Evolutionary conservation across 2,329 filamentous ascomycete genomes (phyloP), one percentile per base, ranked within the genome.

Genomic region (Colletotrichum tropicale): DNA sequence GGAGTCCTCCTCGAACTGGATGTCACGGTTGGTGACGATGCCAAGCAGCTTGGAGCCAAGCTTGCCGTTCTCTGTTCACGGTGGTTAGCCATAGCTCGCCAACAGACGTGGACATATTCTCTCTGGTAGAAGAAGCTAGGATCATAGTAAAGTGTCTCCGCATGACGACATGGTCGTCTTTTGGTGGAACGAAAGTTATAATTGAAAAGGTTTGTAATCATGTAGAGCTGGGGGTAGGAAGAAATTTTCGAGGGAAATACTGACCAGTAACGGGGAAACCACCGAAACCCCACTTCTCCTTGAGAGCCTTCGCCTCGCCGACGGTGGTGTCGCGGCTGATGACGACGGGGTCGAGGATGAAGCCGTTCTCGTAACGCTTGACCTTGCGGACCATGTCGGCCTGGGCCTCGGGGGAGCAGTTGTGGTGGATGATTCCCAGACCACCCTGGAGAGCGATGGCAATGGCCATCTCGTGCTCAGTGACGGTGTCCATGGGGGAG

Each of bases 141-240:
- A 74, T 87, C 84, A 83, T 84, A 81, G 79, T 82, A 83, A 70
- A 58, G 34, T 71, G 55, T 77, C 87, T 98, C 96, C 95, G 91
- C 96, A 98, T 89, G 91, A 95, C 94, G 91, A 91, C 93, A 88
- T 77, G 71, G 68, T 77, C 90, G 93, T 94, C 94, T 92, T 93
- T 98, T 95, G 95, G 97, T 96, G 96, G 97, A 99, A 99, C 97
- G 97, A 99, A 99, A 99, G 97, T 98, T 98, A 98, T 94, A 92
- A 88, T 88, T 87, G 89, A 91, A 90, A 89, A 87, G 90, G 89
- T 92, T 90, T 91, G 90, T 95, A 97, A 98, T 98, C 95, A 96
- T 86, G 83, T 80, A 87, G 87, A 84, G 73, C 66, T 75, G 80
- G 82, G 71, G 43, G 34, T 30, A 56, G 79, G 34, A 30, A 61